phyloP scores from a whole-genome alignment of 441 rosid genomes.

The Manihot esculenta region DNA sequence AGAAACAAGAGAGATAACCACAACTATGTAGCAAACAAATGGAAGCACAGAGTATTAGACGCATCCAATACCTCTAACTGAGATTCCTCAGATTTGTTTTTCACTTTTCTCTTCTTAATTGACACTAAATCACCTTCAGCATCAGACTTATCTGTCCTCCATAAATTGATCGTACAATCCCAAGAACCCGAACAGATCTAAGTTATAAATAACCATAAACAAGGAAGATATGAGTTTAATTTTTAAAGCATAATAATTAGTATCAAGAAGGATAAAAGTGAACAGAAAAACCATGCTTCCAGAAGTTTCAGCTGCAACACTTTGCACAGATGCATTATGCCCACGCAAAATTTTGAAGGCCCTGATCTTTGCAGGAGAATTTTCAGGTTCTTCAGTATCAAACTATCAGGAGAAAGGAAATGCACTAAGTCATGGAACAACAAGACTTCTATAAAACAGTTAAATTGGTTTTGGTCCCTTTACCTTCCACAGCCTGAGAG shows the following conservation, averaged over 20 bases:
- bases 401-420: conserved; percentile 46
- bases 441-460: conserved; percentile 14
- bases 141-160: conserved; percentile 60
- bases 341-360: conserved; percentile 82
- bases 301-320: conserved; percentile 64
- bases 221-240: background rate
- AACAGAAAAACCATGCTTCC: conserved; percentile 65
- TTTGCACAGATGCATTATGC: conserved; percentile 83
- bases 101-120: conserved; percentile 82
- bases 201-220: conserved; percentile 5
- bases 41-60: background rate
- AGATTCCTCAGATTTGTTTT: conserved; percentile 53
- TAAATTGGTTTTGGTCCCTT: conserved; percentile 19
- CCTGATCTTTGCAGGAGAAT: conserved; percentile 49
- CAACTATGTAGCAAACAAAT: background rate
- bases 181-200: conserved; percentile 81
- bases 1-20: conserved; percentile 4
- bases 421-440: conserved; percentile 5
- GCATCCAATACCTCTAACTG: conserved; percentile 63
- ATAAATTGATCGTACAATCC: conserved; percentile 83
- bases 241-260: background rate
- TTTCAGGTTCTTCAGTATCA: conserved; percentile 43
- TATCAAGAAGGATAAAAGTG: conserved; percentile 5
- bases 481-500: conserved; percentile 95
- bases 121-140: conserved; percentile 55